A percentile compares a stretch with the other conserved stretches of the same genome.
phyloP scores from a whole-genome alignment of 1,139 yeast genomes.

The Pichia cactophila region DNA sequence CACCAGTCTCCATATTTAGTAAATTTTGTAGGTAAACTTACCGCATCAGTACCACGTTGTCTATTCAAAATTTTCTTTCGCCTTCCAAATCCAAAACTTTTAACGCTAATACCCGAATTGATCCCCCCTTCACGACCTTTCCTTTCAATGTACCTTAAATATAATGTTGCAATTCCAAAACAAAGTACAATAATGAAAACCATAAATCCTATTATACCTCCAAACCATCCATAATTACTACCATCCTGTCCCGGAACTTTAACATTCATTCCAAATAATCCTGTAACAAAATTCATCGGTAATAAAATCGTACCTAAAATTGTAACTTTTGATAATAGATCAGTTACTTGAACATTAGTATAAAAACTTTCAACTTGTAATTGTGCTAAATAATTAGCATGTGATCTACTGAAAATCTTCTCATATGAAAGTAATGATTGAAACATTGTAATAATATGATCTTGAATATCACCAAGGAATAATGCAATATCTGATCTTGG shows the following conservation, averaged over 20 bases:
- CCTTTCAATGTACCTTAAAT: conserved; percentile 29
- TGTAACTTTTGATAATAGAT: conserved; percentile 83
- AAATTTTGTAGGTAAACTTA: conserved; percentile 25
- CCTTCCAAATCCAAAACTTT: conserved; percentile 38
- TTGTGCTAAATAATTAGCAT: conserved; percentile 87
- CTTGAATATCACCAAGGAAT: conserved; percentile 94
- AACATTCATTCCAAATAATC: conserved; percentile 96
- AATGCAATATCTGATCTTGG: conserved; percentile 81
- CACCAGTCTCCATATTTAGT: conserved; percentile 28
- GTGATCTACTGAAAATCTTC: conserved; percentile 86
- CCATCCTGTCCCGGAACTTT: conserved; percentile 61
- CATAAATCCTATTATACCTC: conserved; percentile 55
- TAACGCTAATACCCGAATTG: conserved; percentile 33
- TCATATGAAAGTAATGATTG: conserved; percentile 85
- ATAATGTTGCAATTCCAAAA: conserved; percentile 32
- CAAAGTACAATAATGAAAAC: conserved; percentile 31
- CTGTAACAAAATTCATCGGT: conserved; percentile 85
- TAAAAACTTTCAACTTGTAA: conserved; percentile 86
- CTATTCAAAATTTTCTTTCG: conserved; percentile 22
- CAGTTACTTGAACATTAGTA: conserved; percentile 76
- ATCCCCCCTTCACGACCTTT: conserved; percentile 22
- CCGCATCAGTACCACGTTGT: conserved; percentile 15
- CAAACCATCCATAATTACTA: conserved; percentile 48
- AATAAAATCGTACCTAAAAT: conserved; percentile 83
- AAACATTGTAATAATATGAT: conserved; percentile 93